Base-by-base conservation (phyloP, 148 eudicot genomes). In the Rhododendron vialii region DNA sequence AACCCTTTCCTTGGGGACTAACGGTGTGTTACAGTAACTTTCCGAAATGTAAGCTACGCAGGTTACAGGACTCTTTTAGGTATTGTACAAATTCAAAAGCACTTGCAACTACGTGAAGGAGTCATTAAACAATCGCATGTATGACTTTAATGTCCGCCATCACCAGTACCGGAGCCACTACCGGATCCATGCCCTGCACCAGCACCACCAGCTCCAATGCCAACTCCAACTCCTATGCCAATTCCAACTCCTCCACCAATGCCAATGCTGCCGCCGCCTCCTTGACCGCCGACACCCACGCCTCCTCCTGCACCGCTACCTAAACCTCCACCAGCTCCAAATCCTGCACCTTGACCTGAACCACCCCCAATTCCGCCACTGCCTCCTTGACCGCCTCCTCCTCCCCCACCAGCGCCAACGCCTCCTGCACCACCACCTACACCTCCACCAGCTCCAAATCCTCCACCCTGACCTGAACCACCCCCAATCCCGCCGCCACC, bases 241-340 rank as follows among this genome's bases (percentile, higher is more conserved):
- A 76, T 78, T 47, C 86, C 86, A 12, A 65, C 30, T 65, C 71
- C 71, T 28, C 83, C 88, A 33, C 30, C 88, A 0, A 51, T 2
- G 55, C 55, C 15, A 51, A 51, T 13, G 4, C 0, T 51, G 55
- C 55, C 15, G 17, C 24, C 24, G 9, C 89, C 89, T 20, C 86
- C 87, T 47, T 47, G 12, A 5, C 33, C 86, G 0, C 61, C 83
- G 0, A 85, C 89, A 24, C 89, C 89, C 5, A 77, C n/a, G 0
- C 86, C 89, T 17, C 88, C 86, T 13, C 88, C 88, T 13, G 83
- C 85, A 3, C 86, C 74, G 53, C 86, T 51, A 5, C 86, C 86
- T n/a, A 43, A 53, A 7, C 86, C 86, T 5, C 82, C 73, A 5
- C 89, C 89, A 12, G 80, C 86, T 22, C 89, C 89, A 24, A 83